Evolutionary conservation across 2,329 filamentous ascomycete species (phyloP).

Genomic region (Emergomyces orientalis): DNA sequence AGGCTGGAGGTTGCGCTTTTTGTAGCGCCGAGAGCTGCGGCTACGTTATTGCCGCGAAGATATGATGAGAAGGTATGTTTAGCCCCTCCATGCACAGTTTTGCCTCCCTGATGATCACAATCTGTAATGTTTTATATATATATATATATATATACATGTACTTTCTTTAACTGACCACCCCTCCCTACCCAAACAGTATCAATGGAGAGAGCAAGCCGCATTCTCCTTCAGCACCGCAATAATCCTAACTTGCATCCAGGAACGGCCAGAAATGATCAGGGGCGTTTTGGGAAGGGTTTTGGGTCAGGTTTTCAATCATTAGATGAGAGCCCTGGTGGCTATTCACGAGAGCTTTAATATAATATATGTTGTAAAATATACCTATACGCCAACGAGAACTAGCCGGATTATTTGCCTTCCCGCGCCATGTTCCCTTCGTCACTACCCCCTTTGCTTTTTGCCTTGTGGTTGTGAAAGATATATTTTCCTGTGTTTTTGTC

Average conservation of each 20-base stretch:
- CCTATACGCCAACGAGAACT: neutral
- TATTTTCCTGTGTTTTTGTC: no score
- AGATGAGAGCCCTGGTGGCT: neutral
- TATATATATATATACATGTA: neutral
- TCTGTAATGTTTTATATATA: no score
- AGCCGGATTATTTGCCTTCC: no score
- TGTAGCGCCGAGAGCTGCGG: conserved; percentile 67
- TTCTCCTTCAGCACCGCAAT: conserved; percentile 62
- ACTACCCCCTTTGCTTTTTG: no score
- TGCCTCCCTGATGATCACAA: no score
- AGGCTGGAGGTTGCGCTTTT: conserved; percentile 71
- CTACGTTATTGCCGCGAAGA: conserved; percentile 61
- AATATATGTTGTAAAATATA: no score
- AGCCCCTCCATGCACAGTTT: neutral
- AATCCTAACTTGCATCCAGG: conserved; percentile 57
- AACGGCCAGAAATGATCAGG: conserved; percentile 54
- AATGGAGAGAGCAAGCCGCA: conserved; percentile 57
- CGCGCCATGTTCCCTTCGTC: no score
- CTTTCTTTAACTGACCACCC: conserved; percentile 7
- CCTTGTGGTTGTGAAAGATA: neutral
- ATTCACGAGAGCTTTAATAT: neutral
- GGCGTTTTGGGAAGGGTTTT: conserved; percentile 59
- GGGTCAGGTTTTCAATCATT: conserved; percentile 36
- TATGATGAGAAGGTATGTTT: conserved; percentile 46
- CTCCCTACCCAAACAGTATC: conserved; percentile 39